Conservation (phyloP, 192 early-diverging fungal genomes). For the Backusella circina region DNA sequence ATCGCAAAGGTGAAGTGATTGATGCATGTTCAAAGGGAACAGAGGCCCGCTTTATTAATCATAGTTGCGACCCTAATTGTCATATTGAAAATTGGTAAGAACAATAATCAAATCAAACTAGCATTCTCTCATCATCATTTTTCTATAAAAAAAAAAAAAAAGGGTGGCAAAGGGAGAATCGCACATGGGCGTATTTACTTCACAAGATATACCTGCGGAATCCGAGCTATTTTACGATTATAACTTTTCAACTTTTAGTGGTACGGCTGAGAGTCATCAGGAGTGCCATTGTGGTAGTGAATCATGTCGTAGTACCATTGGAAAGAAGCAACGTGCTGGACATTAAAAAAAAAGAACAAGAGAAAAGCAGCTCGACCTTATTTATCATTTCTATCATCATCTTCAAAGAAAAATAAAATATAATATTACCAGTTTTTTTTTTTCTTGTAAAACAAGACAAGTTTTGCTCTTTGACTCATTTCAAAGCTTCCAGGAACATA, state of each 20-base stretch:
- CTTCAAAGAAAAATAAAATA: no score
- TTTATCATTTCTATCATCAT: not conserved
- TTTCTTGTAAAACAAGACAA: no score
- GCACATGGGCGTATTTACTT: constrained; percentile 71
- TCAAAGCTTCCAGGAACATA: no score
- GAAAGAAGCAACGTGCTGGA: constrained; percentile 29
- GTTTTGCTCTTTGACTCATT: no score
- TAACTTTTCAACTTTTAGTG: constrained; percentile 65
- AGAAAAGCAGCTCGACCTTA: no score
- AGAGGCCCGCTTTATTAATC: constrained; percentile 82
- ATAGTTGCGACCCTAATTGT: constrained; percentile 83
- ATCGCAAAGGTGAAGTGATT: constrained; percentile 69
- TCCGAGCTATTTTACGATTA: constrained; percentile 84
- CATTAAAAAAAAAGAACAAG: not conserved
- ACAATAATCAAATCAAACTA: not conserved
- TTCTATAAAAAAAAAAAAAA: no score
- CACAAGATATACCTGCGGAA: constrained; percentile 58
- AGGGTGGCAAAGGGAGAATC: constrained; percentile 68
- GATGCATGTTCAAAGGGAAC: constrained; percentile 78
- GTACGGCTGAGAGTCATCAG: constrained; percentile 54
- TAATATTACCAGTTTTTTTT: no score
- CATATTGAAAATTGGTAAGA: constrained; percentile 85
- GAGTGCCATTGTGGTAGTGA: constrained; percentile 64
- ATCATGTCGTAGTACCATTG: constrained; percentile 67
- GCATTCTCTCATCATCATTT: no score